phyloP scores from a whole-genome alignment of 805 yeast genomes.

The Blastobotrys attinorum region DNA sequence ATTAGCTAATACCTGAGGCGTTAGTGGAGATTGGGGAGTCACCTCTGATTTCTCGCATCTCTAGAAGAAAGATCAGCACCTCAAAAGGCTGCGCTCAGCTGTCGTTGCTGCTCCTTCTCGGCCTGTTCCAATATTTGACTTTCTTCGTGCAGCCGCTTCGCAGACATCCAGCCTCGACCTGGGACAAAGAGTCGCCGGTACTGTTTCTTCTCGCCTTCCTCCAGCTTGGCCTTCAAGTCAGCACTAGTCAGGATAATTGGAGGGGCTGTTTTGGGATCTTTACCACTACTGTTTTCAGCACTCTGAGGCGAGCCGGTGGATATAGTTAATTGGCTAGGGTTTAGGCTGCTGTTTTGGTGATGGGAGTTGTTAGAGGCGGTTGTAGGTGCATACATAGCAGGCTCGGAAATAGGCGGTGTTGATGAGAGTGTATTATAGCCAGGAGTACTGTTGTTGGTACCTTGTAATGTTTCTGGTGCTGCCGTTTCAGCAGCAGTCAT shows the following conservation, averaged over 20 bases:
- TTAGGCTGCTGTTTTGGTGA: too few relatives aligned
- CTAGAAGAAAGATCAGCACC: too few relatives aligned
- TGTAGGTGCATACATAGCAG: too few relatives aligned
- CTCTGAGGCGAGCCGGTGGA: too few relatives aligned
- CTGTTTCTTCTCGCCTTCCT: constrained; percentile 18
- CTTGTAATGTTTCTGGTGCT: background rate
- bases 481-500: background rate
- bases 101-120: constrained; percentile 1
- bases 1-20: too few relatives aligned
- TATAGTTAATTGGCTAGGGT: too few relatives aligned
- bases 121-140: constrained; percentile 7
- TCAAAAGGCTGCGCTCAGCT: too few relatives aligned
- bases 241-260: background rate
- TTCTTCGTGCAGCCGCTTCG: constrained; percentile 17
- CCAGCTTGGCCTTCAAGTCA: constrained; percentile 6
- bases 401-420: too few relatives aligned
- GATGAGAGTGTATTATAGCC: too few relatives aligned
- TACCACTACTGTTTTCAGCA: background rate
- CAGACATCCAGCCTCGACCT: constrained; percentile 22
- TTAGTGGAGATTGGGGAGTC: too few relatives aligned
- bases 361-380: too few relatives aligned
- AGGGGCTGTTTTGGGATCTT: background rate
- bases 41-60: too few relatives aligned
- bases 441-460: background rate
- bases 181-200: constrained; percentile 23